Conservation (phyloP, 768 basidiomycete genomes). For the Panaeolus cyanescens region DNA sequence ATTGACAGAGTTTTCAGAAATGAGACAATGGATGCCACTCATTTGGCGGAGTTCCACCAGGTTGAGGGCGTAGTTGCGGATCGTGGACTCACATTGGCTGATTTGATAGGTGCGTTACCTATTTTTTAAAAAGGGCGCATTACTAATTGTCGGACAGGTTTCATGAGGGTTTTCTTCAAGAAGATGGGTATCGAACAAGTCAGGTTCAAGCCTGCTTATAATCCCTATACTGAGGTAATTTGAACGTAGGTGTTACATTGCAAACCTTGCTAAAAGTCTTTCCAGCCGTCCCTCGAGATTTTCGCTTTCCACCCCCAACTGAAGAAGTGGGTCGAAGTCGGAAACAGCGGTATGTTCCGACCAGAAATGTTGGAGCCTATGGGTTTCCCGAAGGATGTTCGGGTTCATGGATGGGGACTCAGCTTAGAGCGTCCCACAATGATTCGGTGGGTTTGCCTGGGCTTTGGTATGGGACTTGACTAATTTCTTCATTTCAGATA, state of each 20-base stretch:
- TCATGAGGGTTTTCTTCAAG: slow-evolving; percentile 97
- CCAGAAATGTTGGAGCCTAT: slow-evolving; percentile 99
- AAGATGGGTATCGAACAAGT: slow-evolving; percentile 97
- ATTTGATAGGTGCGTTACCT: slow-evolving; percentile 77
- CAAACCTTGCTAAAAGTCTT: neutral
- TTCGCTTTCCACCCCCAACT: slow-evolving; percentile 97
- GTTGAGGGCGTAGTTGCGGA: slow-evolving; percentile 99
- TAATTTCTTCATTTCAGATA: slow-evolving; percentile 54
- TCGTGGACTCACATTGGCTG: slow-evolving; percentile 86
- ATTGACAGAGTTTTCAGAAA: slow-evolving; percentile 99
- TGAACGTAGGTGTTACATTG: neutral
- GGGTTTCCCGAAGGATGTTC: slow-evolving; percentile 96
- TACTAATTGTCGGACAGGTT: slow-evolving; percentile 52
- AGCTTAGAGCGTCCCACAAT: slow-evolving; percentile 95
- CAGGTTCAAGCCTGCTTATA: slow-evolving; percentile 98
- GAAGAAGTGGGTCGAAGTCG: slow-evolving; percentile 95
- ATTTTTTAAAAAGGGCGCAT: neutral
- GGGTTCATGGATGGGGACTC: slow-evolving; percentile 97
- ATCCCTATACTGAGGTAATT: slow-evolving; percentile 91
- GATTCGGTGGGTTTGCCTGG: slow-evolving; percentile 75
- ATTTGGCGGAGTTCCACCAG: slow-evolving; percentile 98
- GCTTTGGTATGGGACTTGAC: neutral
- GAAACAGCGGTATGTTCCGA: slow-evolving; percentile 99
- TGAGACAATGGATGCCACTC: slow-evolving; percentile 97
- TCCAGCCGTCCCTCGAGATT: slow-evolving; percentile 92